phyloP scores from a whole-genome alignment of 495 filamentous ascomycete genomes.

The Talaromyces trachyspermus region DNA sequence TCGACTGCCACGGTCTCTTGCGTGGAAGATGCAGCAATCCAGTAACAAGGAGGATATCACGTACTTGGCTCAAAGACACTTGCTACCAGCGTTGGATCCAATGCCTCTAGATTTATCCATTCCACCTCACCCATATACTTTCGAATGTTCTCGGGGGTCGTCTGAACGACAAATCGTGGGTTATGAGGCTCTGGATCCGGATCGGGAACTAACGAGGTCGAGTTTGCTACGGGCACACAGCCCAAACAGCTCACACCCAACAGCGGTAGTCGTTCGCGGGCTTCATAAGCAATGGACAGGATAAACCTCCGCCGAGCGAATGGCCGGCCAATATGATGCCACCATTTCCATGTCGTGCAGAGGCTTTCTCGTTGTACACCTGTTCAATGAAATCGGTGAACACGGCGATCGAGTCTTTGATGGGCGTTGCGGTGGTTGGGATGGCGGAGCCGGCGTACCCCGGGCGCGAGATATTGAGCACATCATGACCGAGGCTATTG shows the following conservation, averaged over 20 bases:
- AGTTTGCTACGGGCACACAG: slow-evolving; percentile 1
- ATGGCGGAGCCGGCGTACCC: slow-evolving; percentile 11
- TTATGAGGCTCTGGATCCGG: neutral
- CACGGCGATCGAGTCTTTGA: slow-evolving; percentile 3
- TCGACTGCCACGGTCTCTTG: too few species aligned
- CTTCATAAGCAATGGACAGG: slow-evolving; percentile 17
- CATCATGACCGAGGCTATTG: slow-evolving; percentile 11
- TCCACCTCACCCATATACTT: slow-evolving; percentile 8
- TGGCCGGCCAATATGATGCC: slow-evolving; percentile 15
- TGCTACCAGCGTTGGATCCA: neutral
- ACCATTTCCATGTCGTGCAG: neutral
- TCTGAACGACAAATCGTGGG: slow-evolving; percentile 1
- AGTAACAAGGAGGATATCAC: neutral
- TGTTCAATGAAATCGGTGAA: slow-evolving; percentile 10
- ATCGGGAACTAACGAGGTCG: neutral
- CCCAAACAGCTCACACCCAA: slow-evolving; percentile 10
- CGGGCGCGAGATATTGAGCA: slow-evolving; percentile 12
- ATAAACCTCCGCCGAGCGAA: slow-evolving; percentile 8
- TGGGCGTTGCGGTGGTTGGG: slow-evolving; percentile 7
- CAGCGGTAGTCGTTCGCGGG: slow-evolving; percentile 6
- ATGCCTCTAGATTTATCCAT: slow-evolving; percentile 2
- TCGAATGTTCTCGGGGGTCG: slow-evolving; percentile 3
- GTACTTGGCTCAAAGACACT: slow-evolving; percentile 7
- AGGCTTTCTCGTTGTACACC: slow-evolving; percentile 6
- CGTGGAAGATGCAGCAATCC: too few species aligned